Evolutionary conservation across 768 basidiomycete species (phyloP), one percentile per base, ranked within the genome.

Genomic region (Punctularia strigosozonata): DNA sequence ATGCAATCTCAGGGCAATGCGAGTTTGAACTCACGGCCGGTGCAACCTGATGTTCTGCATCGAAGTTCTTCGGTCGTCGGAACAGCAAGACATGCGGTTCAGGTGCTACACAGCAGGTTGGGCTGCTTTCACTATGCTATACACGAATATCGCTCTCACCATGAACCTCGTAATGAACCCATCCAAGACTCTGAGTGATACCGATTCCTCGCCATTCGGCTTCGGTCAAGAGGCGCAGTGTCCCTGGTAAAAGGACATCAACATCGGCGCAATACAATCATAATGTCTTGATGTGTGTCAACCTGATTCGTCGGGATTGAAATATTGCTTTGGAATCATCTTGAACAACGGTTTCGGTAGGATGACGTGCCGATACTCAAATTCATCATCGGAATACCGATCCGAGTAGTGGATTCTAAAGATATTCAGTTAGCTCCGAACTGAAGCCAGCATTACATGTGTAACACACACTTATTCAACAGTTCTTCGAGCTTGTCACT

Each of bases 151-250:
- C 12, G 31, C 14, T 46, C 69, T 46, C 46, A 82, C 90, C 86
- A 52, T 97, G 92, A n/a, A 92, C 86, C 65, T 92, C 91, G 51
- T 92, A 97, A 51, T 95, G 91, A 53, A 88, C 85, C 91, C 92
- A 98, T 3, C 92, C 92, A 18, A 94, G 66, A 58, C 87, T 91
- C 62, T 99, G 94, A 30, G 83, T 85, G 46, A 97, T 94, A 6
- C 94, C 94, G 40, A 99, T 89, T 0, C 86, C 85, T 56, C 94
- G 73, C 94, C 94, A 99, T 60, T 99, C 95, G 31, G 71, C 61
- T 54, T 99, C 94, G 3, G 73, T 57, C 41, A 98, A 64, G 30
- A 97, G 73, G 3, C 91, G 75, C 39, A 98, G 68, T 4, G 80
- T 75, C 4, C n/a, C n/a, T n/a, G n/a, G n/a, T n/a, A n/a, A n/a